Percentiles rank a stretch among this genome's conserved stretches.
These are phyloP conservation scores for Austroboletus rostrupii DNA, from an alignment of 1,284 basidiomycete species.

Conservation along the genomic window DNA sequence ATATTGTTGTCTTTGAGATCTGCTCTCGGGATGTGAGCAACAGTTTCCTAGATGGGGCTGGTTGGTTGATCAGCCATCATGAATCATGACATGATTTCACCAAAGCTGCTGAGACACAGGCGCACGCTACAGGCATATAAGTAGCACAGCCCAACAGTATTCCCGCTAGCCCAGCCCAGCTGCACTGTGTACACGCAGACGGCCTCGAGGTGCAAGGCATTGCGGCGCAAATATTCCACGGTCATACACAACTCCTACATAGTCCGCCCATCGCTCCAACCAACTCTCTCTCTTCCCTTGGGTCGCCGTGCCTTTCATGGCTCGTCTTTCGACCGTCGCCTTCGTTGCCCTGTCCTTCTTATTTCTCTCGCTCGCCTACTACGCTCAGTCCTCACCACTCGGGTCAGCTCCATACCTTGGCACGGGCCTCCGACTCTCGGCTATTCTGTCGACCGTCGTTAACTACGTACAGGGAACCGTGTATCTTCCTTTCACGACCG, in stretches of 20 bases:
- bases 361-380: slow-evolving; percentile 30
- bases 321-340: slow-evolving; percentile 17
- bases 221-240: slow-evolving; percentile 4
- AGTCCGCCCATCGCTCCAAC: slow-evolving; percentile 6
- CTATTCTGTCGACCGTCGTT: slow-evolving; percentile 25
- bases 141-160: slow-evolving; percentile 19
- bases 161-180: slow-evolving; percentile 8
- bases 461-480: slow-evolving; percentile 21
- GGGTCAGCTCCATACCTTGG: slow-evolving; percentile 32
- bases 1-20: not conserved
- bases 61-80: too few relatives aligned
- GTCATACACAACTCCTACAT: slow-evolving; percentile 16
- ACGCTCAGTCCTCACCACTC: slow-evolving; percentile 30
- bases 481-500: slow-evolving; percentile 17
- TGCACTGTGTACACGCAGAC: slow-evolving; percentile 22
- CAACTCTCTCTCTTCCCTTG: not conserved
- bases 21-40: not conserved
- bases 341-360: slow-evolving; percentile 26
- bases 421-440: slow-evolving; percentile 18
- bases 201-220: slow-evolving; percentile 23
- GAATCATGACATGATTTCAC: not conserved
- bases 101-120: not conserved
- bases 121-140: not conserved
- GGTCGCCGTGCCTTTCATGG: slow-evolving; percentile 17
- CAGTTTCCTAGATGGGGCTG: too few relatives aligned